These are phyloP conservation scores for Petrea volubilis DNA, from an alignment of 257 asterid species.

Conservation along the genomic window DNA sequence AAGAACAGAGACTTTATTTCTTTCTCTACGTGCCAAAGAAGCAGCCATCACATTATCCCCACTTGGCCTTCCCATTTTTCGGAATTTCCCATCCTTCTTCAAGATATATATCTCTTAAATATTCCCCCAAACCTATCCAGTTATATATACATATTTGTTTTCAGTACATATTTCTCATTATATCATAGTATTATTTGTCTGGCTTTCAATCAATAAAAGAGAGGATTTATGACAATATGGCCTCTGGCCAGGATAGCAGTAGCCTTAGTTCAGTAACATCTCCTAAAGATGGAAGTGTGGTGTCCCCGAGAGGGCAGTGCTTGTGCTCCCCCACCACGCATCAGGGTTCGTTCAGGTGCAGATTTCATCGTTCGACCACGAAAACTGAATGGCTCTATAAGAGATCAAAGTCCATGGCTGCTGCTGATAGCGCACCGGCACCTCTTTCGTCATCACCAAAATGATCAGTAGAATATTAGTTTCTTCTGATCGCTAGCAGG, in stretches of 20 bases:
- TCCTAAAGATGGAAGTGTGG: neutral
- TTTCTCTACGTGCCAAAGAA: neutral
- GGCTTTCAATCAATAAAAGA: too few relatives aligned
- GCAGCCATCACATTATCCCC: neutral
- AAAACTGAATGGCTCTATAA: constrained; percentile 18
- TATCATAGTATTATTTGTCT: too few relatives aligned
- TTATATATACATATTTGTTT: too few relatives aligned
- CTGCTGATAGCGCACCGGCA: neutral
- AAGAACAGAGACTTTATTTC: neutral
- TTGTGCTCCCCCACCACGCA: constrained; percentile 61
- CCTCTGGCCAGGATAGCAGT: neutral
- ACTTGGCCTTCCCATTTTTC: neutral
- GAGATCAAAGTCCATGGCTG: constrained; percentile 50
- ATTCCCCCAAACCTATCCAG: too few relatives aligned
- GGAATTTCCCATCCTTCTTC: neutral
- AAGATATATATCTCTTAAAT: too few relatives aligned
- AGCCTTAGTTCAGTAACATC: neutral
- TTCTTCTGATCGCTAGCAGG: too few relatives aligned
- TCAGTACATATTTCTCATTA: too few relatives aligned
- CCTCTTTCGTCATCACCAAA: constrained; percentile 16
- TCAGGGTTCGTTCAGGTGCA: constrained; percentile 57
- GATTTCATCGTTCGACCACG: constrained; percentile 42
- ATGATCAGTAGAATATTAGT: constrained; percentile 29
- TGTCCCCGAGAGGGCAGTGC: constrained; percentile 46
- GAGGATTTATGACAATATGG: too few relatives aligned